phyloP scores from a whole-genome alignment of 495 filamentous ascomycete genomes.

The Penicillium parvum region DNA sequence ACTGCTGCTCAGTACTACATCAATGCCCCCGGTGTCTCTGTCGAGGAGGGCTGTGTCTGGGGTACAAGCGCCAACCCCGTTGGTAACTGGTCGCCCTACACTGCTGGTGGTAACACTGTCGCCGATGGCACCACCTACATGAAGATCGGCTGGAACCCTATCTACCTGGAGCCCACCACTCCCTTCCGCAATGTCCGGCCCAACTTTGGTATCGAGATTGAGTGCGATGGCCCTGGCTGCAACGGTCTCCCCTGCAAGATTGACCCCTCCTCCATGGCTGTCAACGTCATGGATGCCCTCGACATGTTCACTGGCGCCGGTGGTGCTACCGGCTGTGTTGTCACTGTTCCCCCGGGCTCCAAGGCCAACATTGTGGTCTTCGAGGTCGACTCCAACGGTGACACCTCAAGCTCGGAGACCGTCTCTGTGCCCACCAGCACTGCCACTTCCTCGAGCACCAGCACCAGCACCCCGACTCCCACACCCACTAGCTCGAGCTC shows the following conservation, averaged over 20 bases:
- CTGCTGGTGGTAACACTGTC: conserved; percentile 71
- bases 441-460: conserved; percentile 14
- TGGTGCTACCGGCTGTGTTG: conserved; percentile 71
- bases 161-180: conserved; percentile 57
- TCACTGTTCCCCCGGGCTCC: conserved; percentile 65
- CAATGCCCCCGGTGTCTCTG: conserved; percentile 64
- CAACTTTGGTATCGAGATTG: conserved; percentile 65
- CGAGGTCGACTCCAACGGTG: conserved; percentile 29
- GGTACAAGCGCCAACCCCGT: conserved; percentile 57
- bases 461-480: conserved; percentile 23
- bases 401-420: conserved; percentile 13
- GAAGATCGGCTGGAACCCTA: conserved; percentile 79
- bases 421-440: conserved; percentile 14
- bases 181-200: conserved; percentile 56
- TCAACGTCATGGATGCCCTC: conserved; percentile 55
- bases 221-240: conserved; percentile 62
- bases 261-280: conserved; percentile 56
- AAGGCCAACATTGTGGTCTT: conserved; percentile 69
- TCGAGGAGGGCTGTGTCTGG: conserved; percentile 66
- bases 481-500: conserved; percentile 11
- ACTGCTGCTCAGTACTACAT: conserved; percentile 82
- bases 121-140: conserved; percentile 61
- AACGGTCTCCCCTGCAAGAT: conserved; percentile 73
- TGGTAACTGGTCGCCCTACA: conserved; percentile 80
- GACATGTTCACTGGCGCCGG: conserved; percentile 56